phyloP scores from a whole-genome alignment of 2,329 filamentous ascomycete genomes.

The Blastomyces gilchristii region DNA sequence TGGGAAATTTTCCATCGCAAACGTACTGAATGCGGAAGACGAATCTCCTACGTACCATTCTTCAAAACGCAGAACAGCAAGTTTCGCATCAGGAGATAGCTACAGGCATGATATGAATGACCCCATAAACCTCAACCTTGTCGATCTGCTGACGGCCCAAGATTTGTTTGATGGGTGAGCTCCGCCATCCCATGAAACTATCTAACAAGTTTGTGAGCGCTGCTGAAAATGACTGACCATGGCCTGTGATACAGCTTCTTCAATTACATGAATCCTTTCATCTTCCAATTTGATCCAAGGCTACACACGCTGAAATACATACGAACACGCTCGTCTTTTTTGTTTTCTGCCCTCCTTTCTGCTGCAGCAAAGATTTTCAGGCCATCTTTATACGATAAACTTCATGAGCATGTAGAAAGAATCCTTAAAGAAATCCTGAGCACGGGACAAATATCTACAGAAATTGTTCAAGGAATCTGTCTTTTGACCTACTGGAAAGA shows the following conservation, averaged over 20 bases:
- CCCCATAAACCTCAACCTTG: conserved; percentile 21
- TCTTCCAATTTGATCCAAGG: conserved; percentile 32
- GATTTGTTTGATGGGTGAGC: conserved; percentile 24
- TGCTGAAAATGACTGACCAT: background rate
- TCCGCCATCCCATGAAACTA: background rate
- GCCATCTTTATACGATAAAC: conserved; percentile 23
- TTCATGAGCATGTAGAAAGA: conserved; percentile 25
- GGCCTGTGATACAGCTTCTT: conserved; percentile 26
- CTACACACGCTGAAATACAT: conserved; percentile 33
- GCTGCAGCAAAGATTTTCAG: conserved; percentile 31
- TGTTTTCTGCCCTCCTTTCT: conserved; percentile 28
- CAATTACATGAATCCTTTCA: conserved; percentile 32
- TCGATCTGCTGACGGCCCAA: conserved; percentile 21
- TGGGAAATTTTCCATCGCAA: conserved; percentile 17
- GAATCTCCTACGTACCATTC: conserved; percentile 9
- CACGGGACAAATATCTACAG: conserved; percentile 29
- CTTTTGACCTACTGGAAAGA: conserved; percentile 36
- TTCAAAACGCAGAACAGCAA: background rate
- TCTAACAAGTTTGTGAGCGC: background rate
- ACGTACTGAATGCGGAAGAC: conserved; percentile 17
- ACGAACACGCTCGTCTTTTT: conserved; percentile 28
- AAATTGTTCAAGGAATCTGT: conserved; percentile 31
- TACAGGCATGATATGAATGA: conserved; percentile 18
- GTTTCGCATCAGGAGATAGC: conserved; percentile 2
- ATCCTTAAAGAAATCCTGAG: conserved; percentile 23